Evolutionary conservation across 139 green algal species (phyloP).

Genomic region (Chlamydomonas sphaeroides): DNA sequence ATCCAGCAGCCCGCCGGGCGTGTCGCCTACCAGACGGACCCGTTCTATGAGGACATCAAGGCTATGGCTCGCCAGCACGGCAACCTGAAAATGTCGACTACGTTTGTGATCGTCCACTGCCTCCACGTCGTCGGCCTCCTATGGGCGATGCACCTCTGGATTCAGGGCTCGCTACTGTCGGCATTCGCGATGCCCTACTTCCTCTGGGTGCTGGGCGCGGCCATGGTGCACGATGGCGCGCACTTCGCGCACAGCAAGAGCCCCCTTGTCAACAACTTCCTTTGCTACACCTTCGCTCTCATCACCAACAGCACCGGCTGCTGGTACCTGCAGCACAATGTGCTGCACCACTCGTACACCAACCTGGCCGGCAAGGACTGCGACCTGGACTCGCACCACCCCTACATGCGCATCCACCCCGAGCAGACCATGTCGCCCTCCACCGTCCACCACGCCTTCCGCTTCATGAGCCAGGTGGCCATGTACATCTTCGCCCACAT

Average conservation of each 20-base stretch:
- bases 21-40: not conserved
- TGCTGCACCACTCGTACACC: slow-evolving; percentile 38
- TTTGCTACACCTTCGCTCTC: not conserved
- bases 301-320: slow-evolving; percentile 29
- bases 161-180: not conserved
- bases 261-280: slow-evolving; percentile 6
- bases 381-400: slow-evolving; percentile 34
- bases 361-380: slow-evolving; percentile 23
- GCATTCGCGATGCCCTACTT: slow-evolving; percentile 17
- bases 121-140: slow-evolving; percentile 18
- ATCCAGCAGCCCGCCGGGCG: not conserved
- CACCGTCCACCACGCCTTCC: not conserved
- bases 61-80: slow-evolving; percentile 24
- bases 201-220: slow-evolving; percentile 21
- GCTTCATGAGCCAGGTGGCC: not conserved
- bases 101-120: slow-evolving; percentile 29
- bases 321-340: slow-evolving; percentile 41
- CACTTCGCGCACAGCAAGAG: slow-evolving; percentile 16
- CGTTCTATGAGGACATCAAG: slow-evolving; percentile 40
- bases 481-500: slow-evolving; percentile 35
- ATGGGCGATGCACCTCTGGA: slow-evolving; percentile 6
- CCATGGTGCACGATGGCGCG: slow-evolving; percentile 28
- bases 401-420: slow-evolving; percentile 34
- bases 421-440: slow-evolving; percentile 4
- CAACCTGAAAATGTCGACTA: slow-evolving; percentile 13